Percentiles rank a stretch among this genome's conserved stretches.
These are phyloP conservation scores for Erythrobasidium hasegawianum DNA, from an alignment of 1,284 basidiomycete genomes.

Conservation along the genomic window DNA sequence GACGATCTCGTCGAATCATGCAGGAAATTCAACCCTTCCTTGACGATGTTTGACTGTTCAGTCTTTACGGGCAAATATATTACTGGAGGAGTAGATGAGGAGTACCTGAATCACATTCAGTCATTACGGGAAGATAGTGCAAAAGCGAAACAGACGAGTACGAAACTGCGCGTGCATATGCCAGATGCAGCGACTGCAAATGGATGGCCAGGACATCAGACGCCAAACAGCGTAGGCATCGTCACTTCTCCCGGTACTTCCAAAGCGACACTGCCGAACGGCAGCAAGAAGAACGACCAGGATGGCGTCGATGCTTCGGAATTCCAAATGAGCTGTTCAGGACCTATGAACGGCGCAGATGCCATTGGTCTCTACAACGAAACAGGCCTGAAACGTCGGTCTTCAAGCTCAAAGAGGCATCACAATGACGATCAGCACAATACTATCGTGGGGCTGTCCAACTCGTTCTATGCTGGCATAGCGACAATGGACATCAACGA, in stretches of 20 bases:
- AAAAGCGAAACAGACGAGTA: constrained; percentile 52
- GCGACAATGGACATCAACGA: constrained; percentile 33
- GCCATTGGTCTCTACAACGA: constrained; percentile 35
- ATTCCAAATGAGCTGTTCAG: constrained; percentile 30
- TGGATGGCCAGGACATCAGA: constrained; percentile 22
- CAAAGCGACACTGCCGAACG: background rate
- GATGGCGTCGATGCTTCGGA: constrained; percentile 8
- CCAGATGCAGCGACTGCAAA: constrained; percentile 24
- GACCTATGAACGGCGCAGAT: constrained; percentile 37
- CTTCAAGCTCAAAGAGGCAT: constrained; percentile 12
- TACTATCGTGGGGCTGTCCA: constrained; percentile 26
- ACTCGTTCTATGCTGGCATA: constrained; percentile 31
- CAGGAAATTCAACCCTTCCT: constrained; percentile 73
- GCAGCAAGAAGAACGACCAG: constrained; percentile 5
- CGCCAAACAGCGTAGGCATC: constrained; percentile 2
- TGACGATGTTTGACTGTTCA: constrained; percentile 87
- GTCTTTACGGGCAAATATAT: constrained; percentile 97
- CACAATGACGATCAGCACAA: constrained; percentile 17
- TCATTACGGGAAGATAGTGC: constrained; percentile 76
- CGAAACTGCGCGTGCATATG: background rate
- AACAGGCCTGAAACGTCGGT: background rate
- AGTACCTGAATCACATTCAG: constrained; percentile 75
- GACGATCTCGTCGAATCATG: constrained; percentile 85
- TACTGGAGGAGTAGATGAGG: constrained; percentile 88
- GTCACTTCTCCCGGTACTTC: background rate